Evolutionary conservation across 768 basidiomycete genomes (phyloP).

Genomic region (Auriculariales sp.): DNA sequence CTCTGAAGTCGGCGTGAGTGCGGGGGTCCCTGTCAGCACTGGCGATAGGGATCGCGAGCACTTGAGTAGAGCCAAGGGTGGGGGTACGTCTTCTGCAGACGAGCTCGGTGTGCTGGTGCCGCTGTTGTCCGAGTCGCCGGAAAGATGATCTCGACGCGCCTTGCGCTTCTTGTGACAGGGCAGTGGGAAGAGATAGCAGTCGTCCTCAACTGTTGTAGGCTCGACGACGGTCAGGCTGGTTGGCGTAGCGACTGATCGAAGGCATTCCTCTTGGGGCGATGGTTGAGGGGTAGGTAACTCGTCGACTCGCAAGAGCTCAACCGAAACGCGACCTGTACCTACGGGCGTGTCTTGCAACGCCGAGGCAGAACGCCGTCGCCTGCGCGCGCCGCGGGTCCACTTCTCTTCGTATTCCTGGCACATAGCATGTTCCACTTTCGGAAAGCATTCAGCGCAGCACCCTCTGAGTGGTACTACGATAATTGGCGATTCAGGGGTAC

Average conservation of each 20-base stretch:
- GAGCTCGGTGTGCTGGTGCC: not conserved
- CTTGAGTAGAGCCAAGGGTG: not conserved
- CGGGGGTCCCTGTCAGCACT: not conserved
- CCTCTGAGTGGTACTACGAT: constrained; percentile 52
- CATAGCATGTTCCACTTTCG: constrained; percentile 40
- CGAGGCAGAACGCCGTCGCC: constrained; percentile 19
- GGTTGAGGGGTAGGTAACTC: not conserved
- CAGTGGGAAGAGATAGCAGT: not conserved
- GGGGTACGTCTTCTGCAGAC: not conserved
- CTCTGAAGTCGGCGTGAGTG: not conserved
- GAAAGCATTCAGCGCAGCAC: constrained; percentile 53
- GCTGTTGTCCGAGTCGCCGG: not conserved
- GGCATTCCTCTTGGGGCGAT: constrained; percentile 1
- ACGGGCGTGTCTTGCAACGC: not conserved
- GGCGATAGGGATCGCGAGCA: not conserved
- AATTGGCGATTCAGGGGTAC: not conserved
- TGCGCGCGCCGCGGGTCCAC: constrained; percentile 47
- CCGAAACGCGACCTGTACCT: not conserved
- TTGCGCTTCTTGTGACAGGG: not conserved
- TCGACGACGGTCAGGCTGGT: too few species aligned
- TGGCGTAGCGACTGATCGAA: too few species aligned
- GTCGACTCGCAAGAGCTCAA: not conserved
- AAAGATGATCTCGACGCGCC: too few species aligned
- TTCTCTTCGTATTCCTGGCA: constrained; percentile 43
- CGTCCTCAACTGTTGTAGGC: too few species aligned